Evolutionary conservation across 1,284 basidiomycete genomes (phyloP).

Genomic region (Ceratobasidium theobromae): DNA sequence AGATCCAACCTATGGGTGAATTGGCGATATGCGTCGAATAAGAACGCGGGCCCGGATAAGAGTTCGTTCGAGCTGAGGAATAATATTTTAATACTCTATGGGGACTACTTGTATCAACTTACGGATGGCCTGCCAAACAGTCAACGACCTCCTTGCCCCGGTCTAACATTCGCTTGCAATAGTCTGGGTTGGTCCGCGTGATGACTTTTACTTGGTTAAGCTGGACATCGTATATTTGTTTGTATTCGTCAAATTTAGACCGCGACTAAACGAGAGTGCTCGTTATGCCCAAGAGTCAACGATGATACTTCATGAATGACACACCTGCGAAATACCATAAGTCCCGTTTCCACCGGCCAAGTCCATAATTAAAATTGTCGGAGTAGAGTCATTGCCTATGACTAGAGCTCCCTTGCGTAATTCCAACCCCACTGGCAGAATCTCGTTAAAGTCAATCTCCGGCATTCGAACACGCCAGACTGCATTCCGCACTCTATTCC

Average conservation of each 20-base stretch:
- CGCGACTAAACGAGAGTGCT: conserved; percentile 59
- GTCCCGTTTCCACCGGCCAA: conserved; percentile 73
- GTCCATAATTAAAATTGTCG: conserved; percentile 75
- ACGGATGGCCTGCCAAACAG: conserved; percentile 58
- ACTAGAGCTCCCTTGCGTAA: conserved; percentile 74
- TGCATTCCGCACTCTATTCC: conserved; percentile 14
- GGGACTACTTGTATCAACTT: conserved; percentile 9
- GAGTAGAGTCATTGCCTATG: conserved; percentile 81
- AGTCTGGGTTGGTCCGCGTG: conserved; percentile 75
- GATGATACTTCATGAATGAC: conserved; percentile 37
- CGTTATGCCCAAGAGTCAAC: neutral
- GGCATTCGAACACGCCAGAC: conserved; percentile 56
- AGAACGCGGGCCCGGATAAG: conserved; percentile 54
- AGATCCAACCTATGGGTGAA: conserved; percentile 23
- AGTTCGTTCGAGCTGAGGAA: conserved; percentile 44
- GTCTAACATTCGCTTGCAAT: conserved; percentile 62
- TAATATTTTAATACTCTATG: neutral
- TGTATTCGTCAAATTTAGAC: conserved; percentile 78
- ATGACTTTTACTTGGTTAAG: conserved; percentile 67
- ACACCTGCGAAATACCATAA: conserved; percentile 72
- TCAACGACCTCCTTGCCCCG: conserved; percentile 66
- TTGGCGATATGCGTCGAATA: conserved; percentile 37
- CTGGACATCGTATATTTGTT: conserved; percentile 69
- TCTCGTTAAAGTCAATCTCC: conserved; percentile 70
- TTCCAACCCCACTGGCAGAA: conserved; percentile 78